phyloP scores from a whole-genome alignment of 1,139 yeast species.

The Candida sojae region DNA sequence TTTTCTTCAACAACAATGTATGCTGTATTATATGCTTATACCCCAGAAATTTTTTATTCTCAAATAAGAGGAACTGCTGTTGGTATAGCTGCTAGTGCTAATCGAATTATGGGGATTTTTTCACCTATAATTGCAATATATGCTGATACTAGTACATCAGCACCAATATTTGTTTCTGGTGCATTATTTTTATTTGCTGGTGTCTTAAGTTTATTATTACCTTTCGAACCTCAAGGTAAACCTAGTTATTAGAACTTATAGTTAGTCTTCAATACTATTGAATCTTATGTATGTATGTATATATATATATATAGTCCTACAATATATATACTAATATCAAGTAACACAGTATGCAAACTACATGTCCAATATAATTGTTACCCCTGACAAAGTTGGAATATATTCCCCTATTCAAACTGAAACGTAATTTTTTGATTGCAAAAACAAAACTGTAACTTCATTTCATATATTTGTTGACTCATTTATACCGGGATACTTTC shows the following conservation, averaged over 20 bases:
- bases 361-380: too few species aligned
- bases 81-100: slow-evolving; percentile 45
- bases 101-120: slow-evolving; percentile 44
- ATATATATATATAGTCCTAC: too few species aligned
- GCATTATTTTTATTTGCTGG: slow-evolving; percentile 42
- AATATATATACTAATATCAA: too few species aligned
- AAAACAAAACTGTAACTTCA: too few species aligned
- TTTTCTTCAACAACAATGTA: slow-evolving; percentile 45
- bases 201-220: slow-evolving; percentile 34
- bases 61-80: slow-evolving; percentile 45
- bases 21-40: slow-evolving; percentile 47
- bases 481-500: too few species aligned
- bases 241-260: slow-evolving; percentile 16
- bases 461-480: too few species aligned
- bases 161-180: slow-evolving; percentile 46
- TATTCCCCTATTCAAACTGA: too few species aligned
- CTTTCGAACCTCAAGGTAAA: slow-evolving; percentile 41
- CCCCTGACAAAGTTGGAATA: too few species aligned
- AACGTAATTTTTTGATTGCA: too few species aligned
- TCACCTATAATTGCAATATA: slow-evolving; percentile 47
- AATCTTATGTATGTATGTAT: too few species aligned
- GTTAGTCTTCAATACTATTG: too few species aligned
- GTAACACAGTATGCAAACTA: too few species aligned
- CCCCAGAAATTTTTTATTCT: slow-evolving; percentile 46
- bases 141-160: slow-evolving; percentile 44